Conservation (phyloP, 108 stramenopile species). For the Conticribra weissflogii region DNA sequence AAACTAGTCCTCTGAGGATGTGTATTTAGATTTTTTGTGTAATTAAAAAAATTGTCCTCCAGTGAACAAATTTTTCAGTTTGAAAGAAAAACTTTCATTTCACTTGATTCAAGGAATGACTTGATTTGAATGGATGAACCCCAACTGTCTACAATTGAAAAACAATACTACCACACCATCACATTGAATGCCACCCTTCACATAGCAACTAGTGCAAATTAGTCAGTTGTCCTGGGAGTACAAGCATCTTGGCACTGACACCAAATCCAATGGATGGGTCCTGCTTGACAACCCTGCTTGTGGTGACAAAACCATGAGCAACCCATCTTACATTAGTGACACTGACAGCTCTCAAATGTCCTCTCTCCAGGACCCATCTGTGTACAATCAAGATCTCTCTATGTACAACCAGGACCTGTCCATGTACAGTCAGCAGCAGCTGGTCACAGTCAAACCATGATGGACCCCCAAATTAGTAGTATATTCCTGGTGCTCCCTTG, state of each 20-base stretch:
- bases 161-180: no score
- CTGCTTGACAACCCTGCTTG: not conserved
- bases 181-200: no score
- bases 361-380: conserved; percentile 23
- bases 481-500: conserved; percentile 16
- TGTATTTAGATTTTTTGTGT: no score
- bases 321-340: conserved; percentile 24
- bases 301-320: conserved; percentile 22
- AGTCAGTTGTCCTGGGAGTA: no score
- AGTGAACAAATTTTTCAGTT: no score
- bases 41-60: no score
- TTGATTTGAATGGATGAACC: no score
- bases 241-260: not conserved
- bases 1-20: no score
- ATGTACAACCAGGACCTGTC: conserved; percentile 29
- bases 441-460: conserved; percentile 4
- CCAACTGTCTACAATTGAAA: no score
- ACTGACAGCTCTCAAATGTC: conserved; percentile 18
- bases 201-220: no score
- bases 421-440: conserved; percentile 32
- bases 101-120: no score
- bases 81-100: no score
- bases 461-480: conserved; percentile 8
- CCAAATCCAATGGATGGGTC: not conserved
- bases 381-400: conserved; percentile 29